Evolutionary conservation across 1,284 basidiomycete genomes (phyloP).

Genomic region (Cryptococcus sp.): DNA sequence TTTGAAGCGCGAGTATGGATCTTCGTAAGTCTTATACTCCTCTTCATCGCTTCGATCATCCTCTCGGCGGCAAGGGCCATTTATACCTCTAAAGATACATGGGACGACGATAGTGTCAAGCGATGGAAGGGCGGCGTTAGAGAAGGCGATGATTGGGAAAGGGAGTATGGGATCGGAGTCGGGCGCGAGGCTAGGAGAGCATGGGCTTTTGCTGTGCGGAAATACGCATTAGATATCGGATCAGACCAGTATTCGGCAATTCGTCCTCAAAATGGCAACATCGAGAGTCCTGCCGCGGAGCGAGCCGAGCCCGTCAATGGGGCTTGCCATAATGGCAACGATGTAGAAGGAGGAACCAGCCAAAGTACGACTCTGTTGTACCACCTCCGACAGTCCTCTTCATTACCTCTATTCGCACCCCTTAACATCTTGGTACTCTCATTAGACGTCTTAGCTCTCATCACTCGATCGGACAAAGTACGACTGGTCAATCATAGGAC

Average conservation of each 20-base stretch:
- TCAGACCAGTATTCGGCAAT: too few species aligned
- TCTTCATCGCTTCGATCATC: conserved; percentile 19
- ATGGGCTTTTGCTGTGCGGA: conserved; percentile 9
- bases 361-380: too few species aligned
- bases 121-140: conserved; percentile 17
- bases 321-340: too few species aligned
- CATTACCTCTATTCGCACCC: conserved; percentile 15
- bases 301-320: too few species aligned
- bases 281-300: too few species aligned
- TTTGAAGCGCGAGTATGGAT: conserved; percentile 26
- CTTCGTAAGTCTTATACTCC: conserved; percentile 25
- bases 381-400: background rate
- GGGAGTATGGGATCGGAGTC: conserved; percentile 13
- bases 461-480: background rate
- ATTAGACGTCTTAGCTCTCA: conserved; percentile 12
- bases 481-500: too few species aligned
- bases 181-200: conserved; percentile 15
- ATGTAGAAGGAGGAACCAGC: too few species aligned
- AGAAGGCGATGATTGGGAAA: conserved; percentile 22
- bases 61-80: conserved; percentile 13
- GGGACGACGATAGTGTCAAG: conserved; percentile 6
- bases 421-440: conserved; percentile 29
- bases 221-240: background rate
- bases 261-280: too few species aligned
- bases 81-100: conserved; percentile 1